Evolutionary conservation across 169 alveolate genomes (phyloP), one percentile per base, ranked within the genome.

Genomic region (Eimeria praecox): DNA sequence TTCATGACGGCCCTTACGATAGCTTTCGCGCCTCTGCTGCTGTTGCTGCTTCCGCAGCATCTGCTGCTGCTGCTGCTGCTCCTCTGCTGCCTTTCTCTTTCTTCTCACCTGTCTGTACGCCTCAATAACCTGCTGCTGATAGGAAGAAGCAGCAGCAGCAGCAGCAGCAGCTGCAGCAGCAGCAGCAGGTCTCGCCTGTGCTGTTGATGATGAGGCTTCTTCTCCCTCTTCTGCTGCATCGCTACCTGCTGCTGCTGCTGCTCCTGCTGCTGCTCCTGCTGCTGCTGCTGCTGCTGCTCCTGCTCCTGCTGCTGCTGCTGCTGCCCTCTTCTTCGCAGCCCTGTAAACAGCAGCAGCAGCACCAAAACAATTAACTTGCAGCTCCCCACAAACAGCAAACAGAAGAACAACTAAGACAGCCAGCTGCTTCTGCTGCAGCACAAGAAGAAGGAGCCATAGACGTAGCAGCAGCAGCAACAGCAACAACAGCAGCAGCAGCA

Each of bases 51-150:
- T 56, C 66, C 66, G 66, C 66, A 56, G 66, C 66, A 9, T 56
- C 35, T 77, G 87, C 87, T 77, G 87, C 62, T 77, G 80, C 80
- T 12, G 42, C 44, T 69, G 46, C 80, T 69, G 62, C 87, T 38
- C 62, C 30, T 77, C 56, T 20, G 87, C 87, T 33, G 0, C 87
- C 87, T 22, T 77, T 20, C 87, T 56, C 38, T 35, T 56, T 33
- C 16, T 42, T 62, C 40, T 77, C 64, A 77, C 40, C 56, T 35
- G 87, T 40, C 62, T 30, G 87, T 77, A 77, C 56, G 87, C 87
- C 87, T 77, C 87, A 8, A 42, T 14, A 56, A 44, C 87, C 62
- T 77, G 87, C 59, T 77, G 87, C 87, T 35, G 87, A 77, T 77
- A 77, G 24, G 87, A 24, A 35, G 80, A 5, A 69, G 80, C 44